Conservation (phyloP, 2,329 filamentous ascomycete genomes). For the Septoria petroselini region DNA sequence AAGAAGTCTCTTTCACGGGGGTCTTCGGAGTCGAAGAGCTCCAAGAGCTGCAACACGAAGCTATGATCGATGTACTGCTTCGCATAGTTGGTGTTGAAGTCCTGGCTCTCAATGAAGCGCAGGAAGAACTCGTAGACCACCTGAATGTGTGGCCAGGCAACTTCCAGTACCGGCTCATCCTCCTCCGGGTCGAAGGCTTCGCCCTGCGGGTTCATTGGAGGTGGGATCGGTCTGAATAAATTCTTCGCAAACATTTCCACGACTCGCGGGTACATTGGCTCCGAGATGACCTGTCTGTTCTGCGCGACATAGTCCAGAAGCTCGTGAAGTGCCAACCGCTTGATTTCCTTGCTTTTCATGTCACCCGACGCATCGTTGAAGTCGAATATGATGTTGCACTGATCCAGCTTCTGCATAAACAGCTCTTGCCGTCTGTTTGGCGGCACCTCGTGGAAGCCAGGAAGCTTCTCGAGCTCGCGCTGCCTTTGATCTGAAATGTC, state of each 20-base stretch:
- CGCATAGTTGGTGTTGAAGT: constrained; percentile 99
- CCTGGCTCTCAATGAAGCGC: constrained; percentile 97
- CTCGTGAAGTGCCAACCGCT: constrained; percentile 91
- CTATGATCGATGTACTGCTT: constrained; percentile 98
- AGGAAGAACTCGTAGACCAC: constrained; percentile 99
- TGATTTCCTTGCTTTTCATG: constrained; percentile 99
- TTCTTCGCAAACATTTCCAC: constrained; percentile 99
- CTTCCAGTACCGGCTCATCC: constrained; percentile 95
- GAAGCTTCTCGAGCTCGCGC: constrained; percentile 92
- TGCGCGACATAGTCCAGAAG: constrained; percentile 97
- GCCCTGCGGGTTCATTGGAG: constrained; percentile 94
- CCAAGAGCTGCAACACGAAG: constrained; percentile 92
- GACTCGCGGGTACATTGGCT: constrained; percentile 97
- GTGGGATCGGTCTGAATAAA: constrained; percentile 92
- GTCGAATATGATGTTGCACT: constrained; percentile 99
- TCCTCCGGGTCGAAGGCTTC: constrained; percentile 98
- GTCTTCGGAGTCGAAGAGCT: constrained; percentile 97
- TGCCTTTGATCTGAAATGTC: constrained; percentile 89
- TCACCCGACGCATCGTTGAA: constrained; percentile 98
- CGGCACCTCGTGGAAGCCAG: constrained; percentile 95
- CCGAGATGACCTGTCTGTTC: constrained; percentile 96
- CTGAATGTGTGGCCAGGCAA: constrained; percentile 98
- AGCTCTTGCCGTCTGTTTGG: constrained; percentile 92
- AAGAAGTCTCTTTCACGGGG: constrained; percentile 94
- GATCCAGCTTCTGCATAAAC: constrained; percentile 99